Percentiles rank a stretch among this genome's conserved stretches.
Conservation (phyloP, 805 yeast genomes). For the Saccharomycopsis synnaedendra region DNA sequence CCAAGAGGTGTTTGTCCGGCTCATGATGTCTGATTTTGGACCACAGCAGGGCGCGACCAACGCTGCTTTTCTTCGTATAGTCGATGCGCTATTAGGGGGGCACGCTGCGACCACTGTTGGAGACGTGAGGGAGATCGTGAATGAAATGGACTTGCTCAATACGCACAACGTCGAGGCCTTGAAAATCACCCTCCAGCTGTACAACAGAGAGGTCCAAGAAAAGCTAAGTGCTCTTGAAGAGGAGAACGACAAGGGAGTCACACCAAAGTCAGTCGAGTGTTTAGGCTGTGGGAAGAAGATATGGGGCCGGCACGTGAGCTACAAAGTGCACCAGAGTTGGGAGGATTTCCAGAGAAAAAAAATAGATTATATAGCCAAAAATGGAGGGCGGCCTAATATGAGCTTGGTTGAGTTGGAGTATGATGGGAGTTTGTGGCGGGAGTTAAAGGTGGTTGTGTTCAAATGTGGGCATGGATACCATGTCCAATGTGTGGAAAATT, state of each 20-base stretch:
- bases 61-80: slow-evolving; percentile 35
- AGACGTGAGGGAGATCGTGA: slow-evolving; percentile 47
- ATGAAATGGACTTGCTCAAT: slow-evolving; percentile 54
- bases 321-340: slow-evolving; percentile 46
- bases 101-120: slow-evolving; percentile 39
- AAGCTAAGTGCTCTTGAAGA: slow-evolving; percentile 32
- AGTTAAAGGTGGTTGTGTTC: slow-evolving; percentile 36
- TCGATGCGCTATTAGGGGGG: slow-evolving; percentile 41
- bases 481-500: slow-evolving; percentile 37
- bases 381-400: slow-evolving; percentile 5
- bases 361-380: slow-evolving; percentile 6
- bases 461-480: slow-evolving; percentile 63
- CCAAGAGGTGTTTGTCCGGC: slow-evolving; percentile 31
- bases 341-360: slow-evolving; percentile 30
- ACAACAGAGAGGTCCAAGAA: slow-evolving; percentile 31
- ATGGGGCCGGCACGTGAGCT: slow-evolving; percentile 54
- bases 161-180: slow-evolving; percentile 51
- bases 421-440: slow-evolving; percentile 7
- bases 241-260: slow-evolving; percentile 52
- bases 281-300: slow-evolving; percentile 65
- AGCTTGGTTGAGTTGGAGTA: slow-evolving; percentile 12
- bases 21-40: slow-evolving; percentile 23
- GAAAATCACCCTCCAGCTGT: slow-evolving; percentile 25
- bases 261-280: slow-evolving; percentile 44
- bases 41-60: slow-evolving; percentile 10